These are phyloP conservation scores for Dittrichia graveolens DNA, from an alignment of 129 eudicot genomes.

Conservation along the genomic window DNA sequence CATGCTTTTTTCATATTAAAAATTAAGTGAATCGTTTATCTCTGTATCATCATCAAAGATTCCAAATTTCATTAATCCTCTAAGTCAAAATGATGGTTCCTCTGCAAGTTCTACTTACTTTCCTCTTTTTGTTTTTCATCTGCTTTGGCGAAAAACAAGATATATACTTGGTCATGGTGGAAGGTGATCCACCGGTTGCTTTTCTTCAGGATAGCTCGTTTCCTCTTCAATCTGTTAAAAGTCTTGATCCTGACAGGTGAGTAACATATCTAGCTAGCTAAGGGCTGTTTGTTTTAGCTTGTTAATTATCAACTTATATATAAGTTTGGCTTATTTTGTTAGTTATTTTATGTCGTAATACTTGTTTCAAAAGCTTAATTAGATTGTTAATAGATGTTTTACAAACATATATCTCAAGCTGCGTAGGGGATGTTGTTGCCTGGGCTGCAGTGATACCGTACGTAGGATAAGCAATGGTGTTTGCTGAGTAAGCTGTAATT, in stretches of 20 bases:
- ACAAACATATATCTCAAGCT: too few species aligned
- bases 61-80: neutral
- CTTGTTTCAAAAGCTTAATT: too few species aligned
- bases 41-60: neutral
- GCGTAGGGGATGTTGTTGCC: too few species aligned
- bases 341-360: too few species aligned
- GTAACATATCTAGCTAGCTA: neutral
- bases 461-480: too few species aligned
- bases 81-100: constrained; percentile 16
- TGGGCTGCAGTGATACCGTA: too few species aligned
- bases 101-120: constrained; percentile 20
- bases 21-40: constrained; percentile 15
- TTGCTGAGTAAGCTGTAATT: too few species aligned
- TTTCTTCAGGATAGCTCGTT: constrained; percentile 37
- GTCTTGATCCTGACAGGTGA: constrained; percentile 45
- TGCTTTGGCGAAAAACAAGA: constrained; percentile 50
- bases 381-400: too few species aligned
- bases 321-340: too few species aligned
- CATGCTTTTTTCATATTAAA: constrained; percentile 47
- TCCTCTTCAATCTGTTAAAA: constrained; percentile 20
- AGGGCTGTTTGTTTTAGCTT: too few species aligned
- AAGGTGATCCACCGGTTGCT: constrained; percentile 79
- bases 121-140: constrained; percentile 12
- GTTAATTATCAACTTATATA: too few species aligned
- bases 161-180: constrained; percentile 66